Evolutionary conservation across 2,329 filamentous ascomycete species (phyloP).

Genomic region (Teratosphaeria epicoccoides): DNA sequence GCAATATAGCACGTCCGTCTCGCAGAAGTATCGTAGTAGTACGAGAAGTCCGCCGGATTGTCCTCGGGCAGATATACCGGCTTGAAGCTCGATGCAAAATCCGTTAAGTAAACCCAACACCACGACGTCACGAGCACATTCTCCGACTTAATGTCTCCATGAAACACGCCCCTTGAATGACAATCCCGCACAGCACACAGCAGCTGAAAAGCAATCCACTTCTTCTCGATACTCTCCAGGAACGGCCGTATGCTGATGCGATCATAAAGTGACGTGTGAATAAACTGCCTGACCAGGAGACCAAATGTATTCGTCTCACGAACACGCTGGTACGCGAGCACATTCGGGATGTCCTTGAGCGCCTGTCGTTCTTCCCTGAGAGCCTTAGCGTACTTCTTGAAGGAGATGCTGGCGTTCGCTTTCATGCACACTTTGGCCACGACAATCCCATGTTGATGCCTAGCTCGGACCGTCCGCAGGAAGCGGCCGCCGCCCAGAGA

Average conservation of each 20-base stretch:
- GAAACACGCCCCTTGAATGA: constrained; percentile 78
- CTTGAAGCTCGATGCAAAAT: constrained; percentile 94
- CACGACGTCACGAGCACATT: constrained; percentile 95
- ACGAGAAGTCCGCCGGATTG: constrained; percentile 93
- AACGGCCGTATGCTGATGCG: constrained; percentile 93
- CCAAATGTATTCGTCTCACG: constrained; percentile 86
- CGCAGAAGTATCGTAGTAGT: constrained; percentile 91
- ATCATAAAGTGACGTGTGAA: constrained; percentile 95
- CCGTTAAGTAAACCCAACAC: constrained; percentile 98
- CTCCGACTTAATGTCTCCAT: constrained; percentile 97
- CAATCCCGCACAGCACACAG: constrained; percentile 87
- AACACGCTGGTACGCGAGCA: constrained; percentile 77
- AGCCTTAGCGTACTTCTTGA: constrained; percentile 66
- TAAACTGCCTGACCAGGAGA: constrained; percentile 85
- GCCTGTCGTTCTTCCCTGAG: constrained; percentile 76
- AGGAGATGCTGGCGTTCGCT: constrained; percentile 69
- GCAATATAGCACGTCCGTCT: constrained; percentile 89
- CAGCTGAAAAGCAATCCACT: constrained; percentile 94
- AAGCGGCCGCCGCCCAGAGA: constrained; percentile 85
- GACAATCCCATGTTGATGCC: constrained; percentile 81
- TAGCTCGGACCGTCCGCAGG: constrained; percentile 89
- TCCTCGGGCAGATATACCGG: constrained; percentile 88
- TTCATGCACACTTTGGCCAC: constrained; percentile 94
- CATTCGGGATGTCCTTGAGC: constrained; percentile 78
- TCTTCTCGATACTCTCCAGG: constrained; percentile 94